A percentile compares a stretch with the other conserved stretches of the same genome.
Conservation (phyloP, 2,329 filamentous ascomycete species). For the Daldinia sp. region DNA sequence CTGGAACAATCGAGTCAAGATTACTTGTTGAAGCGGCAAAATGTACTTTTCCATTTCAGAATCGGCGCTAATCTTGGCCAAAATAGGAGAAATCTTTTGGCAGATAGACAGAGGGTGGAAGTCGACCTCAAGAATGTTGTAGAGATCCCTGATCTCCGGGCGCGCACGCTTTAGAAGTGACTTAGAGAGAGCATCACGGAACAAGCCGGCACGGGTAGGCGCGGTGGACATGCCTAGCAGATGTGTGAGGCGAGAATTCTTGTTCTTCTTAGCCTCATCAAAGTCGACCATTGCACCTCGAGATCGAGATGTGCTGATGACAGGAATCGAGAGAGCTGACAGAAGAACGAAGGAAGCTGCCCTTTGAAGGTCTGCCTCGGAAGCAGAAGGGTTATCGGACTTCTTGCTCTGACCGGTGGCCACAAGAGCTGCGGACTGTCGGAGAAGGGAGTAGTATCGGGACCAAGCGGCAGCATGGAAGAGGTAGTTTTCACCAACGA, state of each 20-base stretch:
- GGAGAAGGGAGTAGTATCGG: conserved; percentile 95
- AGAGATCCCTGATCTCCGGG: conserved; percentile 95
- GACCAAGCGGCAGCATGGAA: conserved; percentile 99
- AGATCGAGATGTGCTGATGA: conserved; percentile 98
- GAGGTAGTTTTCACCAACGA: conserved; percentile 98
- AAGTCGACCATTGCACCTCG: conserved; percentile 96
- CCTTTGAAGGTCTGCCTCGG: conserved; percentile 91
- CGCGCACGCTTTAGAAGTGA: conserved; percentile 91
- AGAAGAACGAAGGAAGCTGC: conserved; percentile 95
- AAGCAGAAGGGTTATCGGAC: conserved; percentile 91
- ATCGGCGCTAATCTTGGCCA: conserved; percentile 92
- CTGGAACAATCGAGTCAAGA: conserved; percentile 97
- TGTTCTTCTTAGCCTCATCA: conserved; percentile 97
- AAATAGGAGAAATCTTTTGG: conserved; percentile 97
- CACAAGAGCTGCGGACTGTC: conserved; percentile 86
- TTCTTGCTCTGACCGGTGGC: conserved; percentile 89
- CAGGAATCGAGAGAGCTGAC: conserved; percentile 95
- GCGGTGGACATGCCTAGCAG: conserved; percentile 92
- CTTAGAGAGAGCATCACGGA: conserved; percentile 97
- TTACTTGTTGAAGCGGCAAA: conserved; percentile 95
- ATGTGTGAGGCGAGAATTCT: conserved; percentile 97
- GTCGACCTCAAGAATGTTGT: conserved; percentile 98
- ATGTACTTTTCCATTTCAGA: conserved; percentile 98
- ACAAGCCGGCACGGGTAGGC: conserved; percentile 88
- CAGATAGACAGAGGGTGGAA: conserved; percentile 99